Conservation (phyloP, 305 asterid genomes). For the Solanum hybrid region DNA sequence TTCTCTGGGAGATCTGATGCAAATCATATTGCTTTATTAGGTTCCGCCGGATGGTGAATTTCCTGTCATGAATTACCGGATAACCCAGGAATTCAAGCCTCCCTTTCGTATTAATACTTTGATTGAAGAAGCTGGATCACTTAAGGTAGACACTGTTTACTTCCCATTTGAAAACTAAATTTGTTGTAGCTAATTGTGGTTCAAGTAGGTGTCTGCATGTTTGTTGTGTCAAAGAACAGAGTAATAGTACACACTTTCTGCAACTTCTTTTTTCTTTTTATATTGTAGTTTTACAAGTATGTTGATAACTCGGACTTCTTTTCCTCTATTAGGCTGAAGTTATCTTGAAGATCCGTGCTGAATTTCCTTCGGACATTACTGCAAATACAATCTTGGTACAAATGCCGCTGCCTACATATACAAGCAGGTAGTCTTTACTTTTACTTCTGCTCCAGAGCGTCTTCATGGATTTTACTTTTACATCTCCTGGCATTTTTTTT, state of each 20-base stretch:
- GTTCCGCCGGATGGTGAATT: slow-evolving; percentile 98
- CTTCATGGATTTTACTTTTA: neutral
- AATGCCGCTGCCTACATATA: slow-evolving; percentile 90
- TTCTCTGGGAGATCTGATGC: slow-evolving; percentile 4
- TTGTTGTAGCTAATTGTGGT: neutral
- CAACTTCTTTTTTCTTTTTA: neutral
- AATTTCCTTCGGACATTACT: slow-evolving; percentile 73
- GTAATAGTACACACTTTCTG: slow-evolving; percentile 6
- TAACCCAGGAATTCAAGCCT: slow-evolving; percentile 98
- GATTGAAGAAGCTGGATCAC: slow-evolving; percentile 90
- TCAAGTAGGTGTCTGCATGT: neutral
- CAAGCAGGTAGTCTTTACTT: slow-evolving; percentile 51
- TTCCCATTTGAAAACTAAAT: neutral
- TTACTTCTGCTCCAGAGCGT: neutral
- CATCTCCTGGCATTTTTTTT: neutral
- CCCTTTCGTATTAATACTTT: slow-evolving; percentile 83
- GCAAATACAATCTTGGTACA: slow-evolving; percentile 83
- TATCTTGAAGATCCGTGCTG: slow-evolving; percentile 84
- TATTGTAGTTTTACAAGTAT: neutral
- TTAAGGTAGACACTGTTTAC: slow-evolving; percentile 43
- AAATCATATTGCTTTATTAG: slow-evolving; percentile 27
- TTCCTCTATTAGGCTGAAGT: slow-evolving; percentile 73
- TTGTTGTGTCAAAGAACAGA: slow-evolving; percentile 1
- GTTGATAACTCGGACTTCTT: slow-evolving; percentile 3
- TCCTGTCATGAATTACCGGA: slow-evolving; percentile 99